A percentile compares a stretch with the other conserved stretches of the same genome.
phyloP scores from a whole-genome alignment of 441 rosid species.

The Melastoma candidum region DNA sequence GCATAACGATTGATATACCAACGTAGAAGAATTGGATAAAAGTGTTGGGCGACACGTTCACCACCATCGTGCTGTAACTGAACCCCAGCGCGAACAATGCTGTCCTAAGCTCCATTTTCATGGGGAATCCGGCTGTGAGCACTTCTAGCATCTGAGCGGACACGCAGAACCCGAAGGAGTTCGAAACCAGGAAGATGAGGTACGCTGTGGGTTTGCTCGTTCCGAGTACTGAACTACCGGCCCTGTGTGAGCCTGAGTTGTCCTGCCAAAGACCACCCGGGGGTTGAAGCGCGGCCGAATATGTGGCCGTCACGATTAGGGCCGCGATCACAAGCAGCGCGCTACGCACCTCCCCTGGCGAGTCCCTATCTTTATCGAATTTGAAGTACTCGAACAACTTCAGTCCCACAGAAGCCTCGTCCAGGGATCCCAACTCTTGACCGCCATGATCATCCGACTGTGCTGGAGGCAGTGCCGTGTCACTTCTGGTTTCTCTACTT shows the following conservation, averaged over 20 bases:
- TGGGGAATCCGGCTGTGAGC: constrained; percentile 34
- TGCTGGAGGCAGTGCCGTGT: constrained; percentile 14
- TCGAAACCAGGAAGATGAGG: constrained; percentile 26
- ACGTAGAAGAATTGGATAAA: accelerated
- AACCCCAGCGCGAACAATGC: constrained; percentile 27
- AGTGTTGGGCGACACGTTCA: constrained; percentile 17
- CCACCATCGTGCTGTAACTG: constrained; percentile 26
- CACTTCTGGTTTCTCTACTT: neutral
- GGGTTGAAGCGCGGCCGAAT: constrained; percentile 31
- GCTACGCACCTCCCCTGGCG: constrained; percentile 32
- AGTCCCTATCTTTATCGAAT: constrained; percentile 37
- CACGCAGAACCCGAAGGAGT: constrained; percentile 33
- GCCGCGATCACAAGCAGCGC: constrained; percentile 29
- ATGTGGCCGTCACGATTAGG: constrained; percentile 33
- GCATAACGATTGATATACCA: neutral
- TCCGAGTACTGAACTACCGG: constrained; percentile 32
- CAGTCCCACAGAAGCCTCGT: constrained; percentile 16
- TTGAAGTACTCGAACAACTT: constrained; percentile 28
- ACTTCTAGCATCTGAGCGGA: constrained; percentile 28
- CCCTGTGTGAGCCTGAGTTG: constrained; percentile 16
- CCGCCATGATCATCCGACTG: neutral
- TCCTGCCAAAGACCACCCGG: constrained; percentile 53
- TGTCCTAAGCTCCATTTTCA: constrained; percentile 31
- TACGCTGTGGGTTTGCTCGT: constrained; percentile 14
- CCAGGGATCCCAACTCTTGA: neutral